Base-by-base conservation (phyloP, 768 basidiomycete genomes). In the Rickenella mellea region DNA sequence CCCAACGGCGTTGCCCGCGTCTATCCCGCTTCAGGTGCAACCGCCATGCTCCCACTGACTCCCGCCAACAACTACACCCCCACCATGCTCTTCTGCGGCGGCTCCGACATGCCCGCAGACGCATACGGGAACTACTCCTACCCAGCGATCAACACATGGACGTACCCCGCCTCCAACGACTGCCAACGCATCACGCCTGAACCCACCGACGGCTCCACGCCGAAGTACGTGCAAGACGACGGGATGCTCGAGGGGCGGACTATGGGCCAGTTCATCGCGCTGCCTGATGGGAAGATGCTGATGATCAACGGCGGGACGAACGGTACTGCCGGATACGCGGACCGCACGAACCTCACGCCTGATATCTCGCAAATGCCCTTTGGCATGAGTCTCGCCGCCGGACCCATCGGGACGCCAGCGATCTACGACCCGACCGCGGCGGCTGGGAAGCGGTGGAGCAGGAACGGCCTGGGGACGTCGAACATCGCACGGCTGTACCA, bases 251-350 rank as follows among this genome's bases (percentile, higher is more conserved):
- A 79, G 46, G 75, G 78, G 0, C 74, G 90, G 15, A 87, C 84
- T 21, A 97, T 97, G 92, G 88, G 91, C 8, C 86, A 90, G 56
- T 90, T 94, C 57, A 80, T 93, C 60, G 71, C 73, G 28, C 79
- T 96, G 6, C 79, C 90, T 0, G 77, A 87, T 36, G 83, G 81
- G 6, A 83, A 74, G 26, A 43, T 92, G n/a, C 67, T 90, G 17
- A 71, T 91, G 41, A 62, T 90, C 51, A 93, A 93, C 57, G 92
- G 91, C 44, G 92, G 72, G 12, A 37, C 56, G 9, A 90, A 89
- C 51, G 92, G 92, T 11, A 94, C 91, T 0, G 91, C 92, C 21
- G 92, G 92, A 3, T 94, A 89, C 57, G 67, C 87, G 1, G 67
- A 74, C 38, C 61, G 63, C 11, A 76, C 74, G 0, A 70, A 74